Evolutionary conservation across 768 basidiomycete species (phyloP), one percentile per base, ranked within the genome.

Genomic region (Clitopilus passeckerianus): DNA sequence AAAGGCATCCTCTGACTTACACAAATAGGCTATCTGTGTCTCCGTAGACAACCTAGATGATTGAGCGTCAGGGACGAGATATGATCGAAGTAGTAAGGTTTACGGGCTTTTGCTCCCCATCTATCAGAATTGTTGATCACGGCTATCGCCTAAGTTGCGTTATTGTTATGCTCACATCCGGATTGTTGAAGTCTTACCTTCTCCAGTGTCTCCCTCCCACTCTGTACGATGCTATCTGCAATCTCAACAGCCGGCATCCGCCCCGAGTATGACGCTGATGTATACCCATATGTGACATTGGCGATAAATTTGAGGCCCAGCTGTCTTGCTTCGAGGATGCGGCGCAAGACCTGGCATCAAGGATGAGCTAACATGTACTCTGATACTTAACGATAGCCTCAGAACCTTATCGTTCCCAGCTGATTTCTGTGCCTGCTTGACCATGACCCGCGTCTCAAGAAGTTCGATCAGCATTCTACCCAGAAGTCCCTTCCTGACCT

Each of bases 201-300:
- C 72, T 98, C 96, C 20, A 98, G 76, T 0, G 93, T 98, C 73
- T 98, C 95, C 41, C 97, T 81, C 5, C 97, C 96, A 44, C 86
- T 95, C 74, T 98, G 95, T 0, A 99, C 96, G 65, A 98, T 98
- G 59, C 93, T 93, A 66, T 99, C 97, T 0, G 97, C 97, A 41
- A 99, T 93, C 71, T 98, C 95, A 18, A 98, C 95, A 9, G 92
- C 93, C 22, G 97, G 97, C 97, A 99, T 98, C 53, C 97, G 80
- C 1, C 97, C 97, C 15, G 95, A 98, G 68, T 87, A 97, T 1
- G 91, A 90, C 1, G 97, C 97, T 60, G 90, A 82, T 0, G 96
- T 98, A 69, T 99, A 98, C 0, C 97, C 96, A 66, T 99, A 98
- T 0, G 93, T 98, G 41, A 92, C 90, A 68, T 98, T 94, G 35